These are phyloP conservation scores for Botrytis sinoallii DNA, from an alignment of 2,329 filamentous ascomycete genomes.

Conservation along the genomic window DNA sequence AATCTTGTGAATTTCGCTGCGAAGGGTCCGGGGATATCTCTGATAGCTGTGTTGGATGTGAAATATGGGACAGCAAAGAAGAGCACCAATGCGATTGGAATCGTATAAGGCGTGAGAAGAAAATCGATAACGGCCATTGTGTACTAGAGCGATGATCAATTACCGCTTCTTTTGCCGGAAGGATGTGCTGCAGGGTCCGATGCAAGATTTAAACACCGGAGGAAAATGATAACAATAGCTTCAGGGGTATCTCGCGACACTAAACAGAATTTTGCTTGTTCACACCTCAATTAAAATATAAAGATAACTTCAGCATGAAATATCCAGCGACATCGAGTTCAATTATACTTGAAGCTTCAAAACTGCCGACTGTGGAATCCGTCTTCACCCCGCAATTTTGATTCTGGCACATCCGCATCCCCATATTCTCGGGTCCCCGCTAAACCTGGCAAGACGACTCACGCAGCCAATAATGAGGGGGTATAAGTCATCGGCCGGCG, in stretches of 20 bases:
- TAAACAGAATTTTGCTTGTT: not conserved
- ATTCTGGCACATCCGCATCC: not conserved
- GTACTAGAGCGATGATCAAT: not conserved
- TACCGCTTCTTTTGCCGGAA: not conserved
- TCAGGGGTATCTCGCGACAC: not conserved
- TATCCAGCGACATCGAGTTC: conserved; percentile 7
- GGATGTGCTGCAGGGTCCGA: not conserved
- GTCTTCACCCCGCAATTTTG: conserved; percentile 11
- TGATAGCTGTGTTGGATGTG: conserved; percentile 32
- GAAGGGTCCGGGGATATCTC: conserved; percentile 49
- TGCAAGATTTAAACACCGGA: not conserved
- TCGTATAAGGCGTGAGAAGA: conserved; percentile 47
- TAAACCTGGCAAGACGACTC: not conserved
- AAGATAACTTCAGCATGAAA: not conserved
- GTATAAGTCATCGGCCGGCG: not conserved
- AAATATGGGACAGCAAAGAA: conserved; percentile 38
- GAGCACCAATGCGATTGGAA: conserved; percentile 46
- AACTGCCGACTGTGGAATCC: conserved; percentile 10
- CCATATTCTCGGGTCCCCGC: not conserved
- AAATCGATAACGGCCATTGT: conserved; percentile 40
- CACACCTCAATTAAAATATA: not conserved
- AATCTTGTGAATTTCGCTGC: conserved; percentile 67
- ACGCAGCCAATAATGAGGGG: not conserved
- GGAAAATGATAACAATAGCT: not conserved
- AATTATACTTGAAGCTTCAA: conserved; percentile 10